A percentile compares a stretch with the other conserved stretches of the same genome.
Conservation (phyloP, 164 flowering plant genomes). For the Sextonia rubra region DNA sequence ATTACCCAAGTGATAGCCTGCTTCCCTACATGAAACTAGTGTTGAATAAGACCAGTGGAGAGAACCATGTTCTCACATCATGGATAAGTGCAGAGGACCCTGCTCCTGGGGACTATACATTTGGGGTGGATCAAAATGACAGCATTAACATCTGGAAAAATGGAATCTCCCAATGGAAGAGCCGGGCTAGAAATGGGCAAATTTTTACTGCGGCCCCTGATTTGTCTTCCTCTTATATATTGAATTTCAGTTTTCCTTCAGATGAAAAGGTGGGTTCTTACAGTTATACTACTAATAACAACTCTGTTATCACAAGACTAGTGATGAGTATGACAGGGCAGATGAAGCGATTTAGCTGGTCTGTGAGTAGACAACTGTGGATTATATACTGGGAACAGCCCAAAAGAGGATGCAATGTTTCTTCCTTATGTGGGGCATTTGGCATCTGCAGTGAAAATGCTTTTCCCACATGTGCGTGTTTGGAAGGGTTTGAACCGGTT, state of each 20-base stretch:
- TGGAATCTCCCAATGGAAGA: neutral
- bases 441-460: slow-evolving; percentile 8
- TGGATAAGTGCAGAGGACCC: slow-evolving; percentile 49
- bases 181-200: slow-evolving; percentile 2
- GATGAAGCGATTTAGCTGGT: slow-evolving; percentile 11
- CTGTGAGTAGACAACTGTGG: slow-evolving; percentile 12
- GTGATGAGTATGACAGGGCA: slow-evolving; percentile 9
- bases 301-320: slow-evolving; percentile 1
- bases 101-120: neutral
- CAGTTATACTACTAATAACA: neutral
- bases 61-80: slow-evolving; percentile 32
- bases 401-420: slow-evolving; percentile 14
- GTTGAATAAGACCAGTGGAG: slow-evolving; percentile 26
- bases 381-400: slow-evolving; percentile 10
- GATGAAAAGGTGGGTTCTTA: neutral
- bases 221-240: neutral
- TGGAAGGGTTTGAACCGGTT: slow-evolving; percentile 21
- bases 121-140: neutral
- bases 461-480: slow-evolving; percentile 13
- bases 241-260: neutral
- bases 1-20: slow-evolving; percentile 33
- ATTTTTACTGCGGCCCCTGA: neutral
- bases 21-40: slow-evolving; percentile 49
- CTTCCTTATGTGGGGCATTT: slow-evolving; percentile 19
- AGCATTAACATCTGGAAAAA: neutral